Percentiles rank a stretch among this genome's conserved stretches.
Conservation (phyloP, 2,329 filamentous ascomycete genomes). For the Trichothecium sympodiale region DNA sequence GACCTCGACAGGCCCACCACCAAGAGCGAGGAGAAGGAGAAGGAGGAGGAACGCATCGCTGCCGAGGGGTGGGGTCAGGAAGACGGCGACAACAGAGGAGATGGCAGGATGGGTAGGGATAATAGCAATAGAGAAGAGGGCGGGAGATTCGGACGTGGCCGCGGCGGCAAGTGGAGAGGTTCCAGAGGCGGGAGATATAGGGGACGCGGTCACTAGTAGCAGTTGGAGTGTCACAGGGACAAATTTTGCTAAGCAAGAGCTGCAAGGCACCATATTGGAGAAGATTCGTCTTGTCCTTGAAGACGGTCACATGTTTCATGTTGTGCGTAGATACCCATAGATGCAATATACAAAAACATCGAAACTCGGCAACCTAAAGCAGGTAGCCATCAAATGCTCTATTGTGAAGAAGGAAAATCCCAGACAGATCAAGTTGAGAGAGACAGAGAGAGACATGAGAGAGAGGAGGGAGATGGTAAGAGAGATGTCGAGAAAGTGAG, state of each 20-base stretch:
- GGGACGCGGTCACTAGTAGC: conserved; percentile 18
- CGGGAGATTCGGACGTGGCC: conserved; percentile 18
- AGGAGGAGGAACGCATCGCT: conserved; percentile 21
- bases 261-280: background rate
- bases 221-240: conserved; percentile 2
- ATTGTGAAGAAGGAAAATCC: too few species aligned
- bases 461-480: too few species aligned
- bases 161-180: conserved; percentile 27
- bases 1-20: conserved; percentile 67
- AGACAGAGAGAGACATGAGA: too few species aligned
- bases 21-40: conserved; percentile 54
- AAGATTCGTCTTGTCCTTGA: conserved; percentile 1
- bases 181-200: conserved; percentile 20
- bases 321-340: too few species aligned
- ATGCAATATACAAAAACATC: too few species aligned
- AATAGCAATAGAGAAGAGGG: conserved; percentile 13
- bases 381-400: too few species aligned
- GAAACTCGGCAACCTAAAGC: too few species aligned
- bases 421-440: too few species aligned
- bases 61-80: conserved; percentile 15
- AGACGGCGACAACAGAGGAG: conserved; percentile 26
- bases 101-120: conserved; percentile 19
- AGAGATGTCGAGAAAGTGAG: too few species aligned
- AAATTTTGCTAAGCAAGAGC: background rate
- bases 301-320: too few species aligned